Conservation (phyloP, 441 rosid species). For the Adansonia grandidieri region DNA sequence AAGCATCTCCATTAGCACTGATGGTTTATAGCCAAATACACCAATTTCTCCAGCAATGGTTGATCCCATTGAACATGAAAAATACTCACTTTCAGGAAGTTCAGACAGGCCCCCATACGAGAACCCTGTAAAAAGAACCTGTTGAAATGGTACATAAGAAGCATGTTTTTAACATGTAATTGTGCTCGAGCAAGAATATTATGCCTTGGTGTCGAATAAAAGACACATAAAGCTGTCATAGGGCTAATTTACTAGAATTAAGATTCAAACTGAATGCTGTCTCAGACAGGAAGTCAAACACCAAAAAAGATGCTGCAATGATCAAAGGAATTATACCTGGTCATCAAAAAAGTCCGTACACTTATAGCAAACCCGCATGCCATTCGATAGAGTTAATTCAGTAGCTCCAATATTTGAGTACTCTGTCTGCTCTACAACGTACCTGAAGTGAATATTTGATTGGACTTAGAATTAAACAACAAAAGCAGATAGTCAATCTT, state of each 20-base stretch:
- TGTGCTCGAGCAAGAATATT: slow-evolving; percentile 10
- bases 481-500: slow-evolving; percentile 8
- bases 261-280: slow-evolving; percentile 4
- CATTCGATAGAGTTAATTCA: slow-evolving; percentile 84
- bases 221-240: slow-evolving; percentile 2
- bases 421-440: slow-evolving; percentile 59
- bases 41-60: slow-evolving; percentile 98
- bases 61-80: slow-evolving; percentile 93
- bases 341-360: slow-evolving; percentile 90
- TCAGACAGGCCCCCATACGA: slow-evolving; percentile 96
- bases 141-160: slow-evolving; percentile 41
- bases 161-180: slow-evolving; percentile 17
- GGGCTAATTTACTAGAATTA: slow-evolving; percentile 13
- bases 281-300: neutral
- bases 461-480: slow-evolving; percentile 34
- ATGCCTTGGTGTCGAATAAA: slow-evolving; percentile 24
- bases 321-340: slow-evolving; percentile 62
- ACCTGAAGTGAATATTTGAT: slow-evolving; percentile 51
- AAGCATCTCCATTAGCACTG: slow-evolving; percentile 87
- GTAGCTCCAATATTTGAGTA: slow-evolving; percentile 79
- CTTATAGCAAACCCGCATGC: slow-evolving; percentile 88
- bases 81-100: slow-evolving; percentile 80
- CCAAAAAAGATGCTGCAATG: neutral
- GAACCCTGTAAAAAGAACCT: slow-evolving; percentile 95
- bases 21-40: slow-evolving; percentile 85